Evolutionary conservation across 2,329 filamentous ascomycete genomes (phyloP), one percentile per base, ranked within the genome.

Genomic region (Purpureocillium takamizusanense): DNA sequence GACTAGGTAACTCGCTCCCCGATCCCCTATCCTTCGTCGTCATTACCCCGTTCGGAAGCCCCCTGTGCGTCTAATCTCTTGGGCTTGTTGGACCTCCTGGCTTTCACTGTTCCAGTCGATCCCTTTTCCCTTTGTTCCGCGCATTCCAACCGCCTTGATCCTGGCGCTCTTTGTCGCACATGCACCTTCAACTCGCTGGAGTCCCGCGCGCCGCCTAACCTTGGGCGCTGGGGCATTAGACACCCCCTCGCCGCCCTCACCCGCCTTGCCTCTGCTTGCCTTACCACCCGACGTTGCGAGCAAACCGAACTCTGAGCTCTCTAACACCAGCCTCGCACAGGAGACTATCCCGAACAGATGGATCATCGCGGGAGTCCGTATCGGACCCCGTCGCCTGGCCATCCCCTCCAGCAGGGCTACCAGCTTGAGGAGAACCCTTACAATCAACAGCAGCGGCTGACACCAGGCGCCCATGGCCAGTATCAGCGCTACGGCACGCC

Each of bases 391-490:
- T 92, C 86, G 34, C 86, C 86, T 27, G 82, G 78, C 35, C 81
- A 86, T 48, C 84, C 83, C 21, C 65, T 83, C 13, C 76, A 77
- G 42, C 76, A 82, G 50, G 77, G 81, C 47, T 94, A 95, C 59
- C 85, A 94, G 56, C 73, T 94, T 34, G 82, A 92, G 33, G 85
- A 94, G 59, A 76, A 80, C 47, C 78, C 81, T 8, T 89, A 86
- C 57, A 69, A 86, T 56, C 70, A 66, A 38, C 70, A 65, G 42
- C 50, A 53, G 41, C 47, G 43, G 35, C 57, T 69, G 44, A 44
- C 56, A 41, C 59, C 38, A 40, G 51, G 14, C 37, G 45, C 23
- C 45, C 48, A 12, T 43, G 50, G 14, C 45, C 52, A 21, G 15
- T 50, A 52, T 31, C 49, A 59, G 16, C 65, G 71, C 34, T 61